These are phyloP conservation scores for Aspergillus diversus DNA, from an alignment of 495 filamentous ascomycete genomes.

Conservation along the genomic window DNA sequence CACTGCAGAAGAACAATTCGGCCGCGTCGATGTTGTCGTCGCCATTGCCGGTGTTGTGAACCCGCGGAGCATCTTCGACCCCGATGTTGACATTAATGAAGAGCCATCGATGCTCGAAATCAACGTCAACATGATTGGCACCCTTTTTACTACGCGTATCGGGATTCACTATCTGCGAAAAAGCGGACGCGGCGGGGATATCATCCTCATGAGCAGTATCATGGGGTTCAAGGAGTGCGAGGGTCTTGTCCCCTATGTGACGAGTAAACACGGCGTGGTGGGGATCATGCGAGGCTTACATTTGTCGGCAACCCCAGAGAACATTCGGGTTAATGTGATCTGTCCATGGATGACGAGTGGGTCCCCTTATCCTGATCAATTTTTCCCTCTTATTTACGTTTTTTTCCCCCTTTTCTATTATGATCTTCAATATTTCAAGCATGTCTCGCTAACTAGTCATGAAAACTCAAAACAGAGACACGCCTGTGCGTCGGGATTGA, in stretches of 20 bases:
- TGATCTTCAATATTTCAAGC: too few species aligned
- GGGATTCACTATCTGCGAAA: slow-evolving; percentile 9
- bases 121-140: slow-evolving; percentile 13
- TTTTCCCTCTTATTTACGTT: not conserved
- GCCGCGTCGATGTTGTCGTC: slow-evolving; percentile 9
- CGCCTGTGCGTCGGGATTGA: slow-evolving; percentile 10
- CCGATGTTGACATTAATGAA: slow-evolving; percentile 9
- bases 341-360: slow-evolving; percentile 17
- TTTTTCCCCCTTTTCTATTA: not conserved
- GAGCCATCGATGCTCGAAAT: slow-evolving; percentile 12
- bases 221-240: slow-evolving; percentile 10
- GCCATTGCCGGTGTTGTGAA: slow-evolving; percentile 9
- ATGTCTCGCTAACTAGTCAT: not conserved
- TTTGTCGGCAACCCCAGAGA: not conserved
- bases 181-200: not conserved
- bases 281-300: slow-evolving; percentile 17
- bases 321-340: slow-evolving; percentile 13
- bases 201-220: slow-evolving; percentile 14
- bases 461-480: slow-evolving; percentile 1
- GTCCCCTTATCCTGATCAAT: not conserved
- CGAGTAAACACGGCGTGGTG: slow-evolving; percentile 15
- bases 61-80: slow-evolving; percentile 5
- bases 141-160: slow-evolving; percentile 13
- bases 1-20: not conserved
- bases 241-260: slow-evolving; percentile 7